Base-by-base conservation (phyloP, 1,139 yeast genomes). In the Arxiozyma bovina region DNA sequence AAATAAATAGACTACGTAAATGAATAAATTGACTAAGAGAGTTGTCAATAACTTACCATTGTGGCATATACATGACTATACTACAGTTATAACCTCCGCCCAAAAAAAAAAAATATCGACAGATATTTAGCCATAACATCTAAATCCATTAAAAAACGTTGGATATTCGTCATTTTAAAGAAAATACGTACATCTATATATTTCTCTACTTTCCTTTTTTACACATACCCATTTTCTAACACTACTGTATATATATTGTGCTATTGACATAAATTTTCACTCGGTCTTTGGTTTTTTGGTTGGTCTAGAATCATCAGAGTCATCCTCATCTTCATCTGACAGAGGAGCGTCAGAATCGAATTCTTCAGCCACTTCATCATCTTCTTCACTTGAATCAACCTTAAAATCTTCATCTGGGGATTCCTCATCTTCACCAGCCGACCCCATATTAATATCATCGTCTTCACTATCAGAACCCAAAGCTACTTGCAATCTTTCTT, bases 331-430 rank as follows among this genome's bases (percentile, higher is more conserved):
- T 49, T 72, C 78, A 54, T 67, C 77, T 46, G 74, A 75, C 34
- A 70, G 70, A 34, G 71, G 77, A 20, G 79, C 93, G 61, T 87
- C 89, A 9, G 93, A 86, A 66, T 89, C 95, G 63, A 77, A 89
- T 69, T 89, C 96, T 70, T 88, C 96, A 3, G 95, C 96, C 50
- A 85, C 87, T 17, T 46, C 49, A 61, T 87, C 96, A 55, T 79
- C 78, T 54, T 79, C 78, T 42, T 77, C 81, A 55, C 69, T 77
- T 7, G 82, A 80, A 30, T 78, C 83, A 11, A 79, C 80, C 38
- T 82, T 77, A 70, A 83, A 84, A 62, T 81, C 90, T 59, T 78
- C 89, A 66, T 83, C 87, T 42, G 77, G 85, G 58, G 83, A 79
- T 60, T 82, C 86, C 55, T 80, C 87, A 45, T 82, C 94, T 58